Base-by-base conservation (phyloP, 345 rosid genomes). In the Arabidopsis suecica region DNA sequence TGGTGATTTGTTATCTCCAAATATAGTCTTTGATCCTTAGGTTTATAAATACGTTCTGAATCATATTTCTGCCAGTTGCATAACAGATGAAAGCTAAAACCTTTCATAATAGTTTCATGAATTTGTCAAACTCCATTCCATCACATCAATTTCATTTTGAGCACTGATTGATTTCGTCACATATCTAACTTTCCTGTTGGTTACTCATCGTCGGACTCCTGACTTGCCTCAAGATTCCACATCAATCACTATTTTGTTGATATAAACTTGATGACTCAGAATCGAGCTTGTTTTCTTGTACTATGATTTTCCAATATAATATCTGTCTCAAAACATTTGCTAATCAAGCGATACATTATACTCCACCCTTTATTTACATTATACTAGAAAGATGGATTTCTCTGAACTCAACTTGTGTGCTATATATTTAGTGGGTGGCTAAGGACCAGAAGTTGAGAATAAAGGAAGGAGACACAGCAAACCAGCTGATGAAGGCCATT, bases 401-500 rank as follows among this genome's bases (percentile, higher is more conserved):
- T 41, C 25, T 5, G 40, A 76, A 13, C 58, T 54, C 48, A 28
- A 38, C 45, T 30, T 41, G 56, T 71, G 37, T 60, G 55, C 18
- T 44, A 44, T 57, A 44, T 57, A 70, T 82, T 82, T 76, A 82
- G 47, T 58, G 88, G 45, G 93, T 83, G 58, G 98, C 93, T 82
- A 93, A 73, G 13, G 86, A 76, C 93, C 91, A 91, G 72, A 86
- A 90, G 81, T 88, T 86, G 81, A 88, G 65, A 71, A 91, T 79
- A 69, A 87, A 87, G 49, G 89, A 88, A 1, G 93, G 91, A 54
- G 82, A 79, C 72, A 82, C 75, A 10, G 89, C 84, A 28, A 87
- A 83, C 92, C 94, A 91, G 82, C 89, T 83, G 45, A 91, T 71
- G 70, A 87, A 89, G 32, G 97, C 89, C 88, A 91, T 84, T n/a